Evolutionary conservation across 306 rosid species (phyloP), one percentile per base, ranked within the genome.

Genomic region (Vigna reflexopilosa): DNA sequence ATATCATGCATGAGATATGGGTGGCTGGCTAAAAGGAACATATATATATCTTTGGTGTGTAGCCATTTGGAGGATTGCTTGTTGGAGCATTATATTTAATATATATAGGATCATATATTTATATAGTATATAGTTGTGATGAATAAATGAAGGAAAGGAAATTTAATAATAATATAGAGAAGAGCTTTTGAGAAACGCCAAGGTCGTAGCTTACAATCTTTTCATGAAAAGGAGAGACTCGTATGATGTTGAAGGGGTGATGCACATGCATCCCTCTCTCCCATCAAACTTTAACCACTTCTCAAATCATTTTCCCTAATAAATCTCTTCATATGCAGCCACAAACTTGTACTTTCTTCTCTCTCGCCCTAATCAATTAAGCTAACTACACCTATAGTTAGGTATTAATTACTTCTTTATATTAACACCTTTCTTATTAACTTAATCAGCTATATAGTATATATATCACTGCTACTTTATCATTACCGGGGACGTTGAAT

Each of bases 221-320:
- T 93, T 82, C 89, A 87, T 93, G 85, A 91, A 93, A 93, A 90
- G 93, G 70, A 88, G 97, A 86, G 91, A 77, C 83, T 82, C 81
- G 84, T 76, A 80, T 85, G 88, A 85, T 85, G 83, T 87, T 88
- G 79, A 83, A 83, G 83, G 88, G 73, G 80, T 88, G 81, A 58
- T 82, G 93, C 98, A 93, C 98, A 88, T 85, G 89, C 84, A 69
- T 80, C 85, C 91, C 92, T 89, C 88, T 88, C 84, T n/a, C 86
- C 88, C 85, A 83, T 85, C 80, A 83, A 82, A 62, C 58, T 85
- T 82, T 76, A 76, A 77, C 84, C 81, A 76, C 75, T 79, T 76
- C 90, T 73, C 85, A 62, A 74, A 83, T 86, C 52, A 81, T 77
- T 88, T 87, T 77, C 82, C 77, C 77, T 67, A 64, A 83, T 78